phyloP scores from a whole-genome alignment of 768 basidiomycete genomes.

The Polyporus arcularius region DNA sequence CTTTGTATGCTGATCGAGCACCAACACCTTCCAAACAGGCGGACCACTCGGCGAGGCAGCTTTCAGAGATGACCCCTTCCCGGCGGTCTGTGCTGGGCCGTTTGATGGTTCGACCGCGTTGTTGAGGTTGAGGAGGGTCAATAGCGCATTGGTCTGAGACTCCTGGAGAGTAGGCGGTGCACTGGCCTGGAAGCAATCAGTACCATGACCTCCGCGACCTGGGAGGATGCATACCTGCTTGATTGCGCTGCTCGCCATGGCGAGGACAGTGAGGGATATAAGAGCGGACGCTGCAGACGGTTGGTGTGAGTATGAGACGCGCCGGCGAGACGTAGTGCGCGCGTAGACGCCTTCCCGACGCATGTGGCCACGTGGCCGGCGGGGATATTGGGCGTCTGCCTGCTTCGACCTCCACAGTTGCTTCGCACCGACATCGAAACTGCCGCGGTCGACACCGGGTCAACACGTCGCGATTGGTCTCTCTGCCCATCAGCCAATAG shows the following conservation, averaged over 20 bases:
- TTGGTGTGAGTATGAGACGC: neutral
- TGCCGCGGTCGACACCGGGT: neutral
- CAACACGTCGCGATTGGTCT: neutral
- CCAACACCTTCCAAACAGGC: constrained; percentile 94
- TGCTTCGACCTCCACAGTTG: no score
- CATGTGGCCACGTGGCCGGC: constrained; percentile 12
- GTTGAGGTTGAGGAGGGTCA: constrained; percentile 87
- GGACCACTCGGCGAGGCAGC: constrained; percentile 58
- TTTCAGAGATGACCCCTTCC: constrained; percentile 44
- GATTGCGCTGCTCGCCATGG: constrained; percentile 47
- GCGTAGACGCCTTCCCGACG: constrained; percentile 8
- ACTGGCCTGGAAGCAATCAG: constrained; percentile 31
- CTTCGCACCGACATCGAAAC: neutral
- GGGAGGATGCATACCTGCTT: constrained; percentile 40
- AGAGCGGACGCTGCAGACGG: neutral
- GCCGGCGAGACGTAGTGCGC: neutral
- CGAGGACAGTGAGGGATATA: neutral
- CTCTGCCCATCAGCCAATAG: neutral
- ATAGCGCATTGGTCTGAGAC: constrained; percentile 82
- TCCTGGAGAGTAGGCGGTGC: constrained; percentile 74
- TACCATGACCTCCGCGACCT: no score
- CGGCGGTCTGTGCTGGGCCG: constrained; percentile 35
- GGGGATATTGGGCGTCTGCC: neutral
- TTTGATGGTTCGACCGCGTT: constrained; percentile 48
- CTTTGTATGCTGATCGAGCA: constrained; percentile 94